Percentiles rank a stretch among this genome's conserved stretches.
Evolutionary conservation across 352 stramenopile species (phyloP).

Genomic region (Plasmopara halstedii): DNA sequence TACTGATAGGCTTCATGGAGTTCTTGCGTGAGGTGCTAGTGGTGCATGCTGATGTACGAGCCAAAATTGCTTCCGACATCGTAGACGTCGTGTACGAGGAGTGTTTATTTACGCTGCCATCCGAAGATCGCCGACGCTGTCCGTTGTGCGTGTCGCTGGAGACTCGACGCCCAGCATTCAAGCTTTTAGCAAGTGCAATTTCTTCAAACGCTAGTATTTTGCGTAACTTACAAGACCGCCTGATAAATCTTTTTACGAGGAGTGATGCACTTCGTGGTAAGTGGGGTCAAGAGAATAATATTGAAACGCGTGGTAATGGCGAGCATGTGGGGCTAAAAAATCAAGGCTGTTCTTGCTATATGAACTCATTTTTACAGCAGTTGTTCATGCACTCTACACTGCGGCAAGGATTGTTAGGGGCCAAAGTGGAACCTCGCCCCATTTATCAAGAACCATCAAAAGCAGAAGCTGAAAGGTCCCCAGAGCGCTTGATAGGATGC

Average conservation of each 20-base stretch:
- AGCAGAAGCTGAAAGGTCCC: conserved; percentile 82
- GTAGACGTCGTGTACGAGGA: conserved; percentile 81
- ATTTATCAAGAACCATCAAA: conserved; percentile 74
- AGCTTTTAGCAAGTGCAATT: conserved; percentile 71
- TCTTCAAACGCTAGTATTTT: conserved; percentile 57
- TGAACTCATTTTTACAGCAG: conserved; percentile 99
- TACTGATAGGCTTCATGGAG: conserved; percentile 69
- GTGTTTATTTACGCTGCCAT: conserved; percentile 77
- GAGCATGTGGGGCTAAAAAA: conserved; percentile 96
- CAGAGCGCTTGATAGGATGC: conserved; percentile 59
- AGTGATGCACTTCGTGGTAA: conserved; percentile 55
- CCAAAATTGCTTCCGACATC: conserved; percentile 49
- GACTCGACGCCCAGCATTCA: conserved; percentile 72
- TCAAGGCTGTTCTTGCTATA: conserved; percentile 99
- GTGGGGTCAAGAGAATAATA: conserved; percentile 80
- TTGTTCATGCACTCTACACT: conserved; percentile 89
- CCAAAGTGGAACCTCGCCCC: conserved; percentile 49
- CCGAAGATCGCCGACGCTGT: conserved; percentile 47
- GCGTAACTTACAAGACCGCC: conserved; percentile 42
- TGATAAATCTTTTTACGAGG: conserved; percentile 55
- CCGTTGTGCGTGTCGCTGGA: conserved; percentile 72
- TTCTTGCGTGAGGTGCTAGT: conserved; percentile 67
- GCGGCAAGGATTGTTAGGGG: conserved; percentile 64
- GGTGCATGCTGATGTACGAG: conserved; percentile 40
- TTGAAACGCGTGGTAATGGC: conserved; percentile 70